phyloP scores from a whole-genome alignment of 192 early-diverging fungal genomes.

The Gamsiella multidivaricata region DNA sequence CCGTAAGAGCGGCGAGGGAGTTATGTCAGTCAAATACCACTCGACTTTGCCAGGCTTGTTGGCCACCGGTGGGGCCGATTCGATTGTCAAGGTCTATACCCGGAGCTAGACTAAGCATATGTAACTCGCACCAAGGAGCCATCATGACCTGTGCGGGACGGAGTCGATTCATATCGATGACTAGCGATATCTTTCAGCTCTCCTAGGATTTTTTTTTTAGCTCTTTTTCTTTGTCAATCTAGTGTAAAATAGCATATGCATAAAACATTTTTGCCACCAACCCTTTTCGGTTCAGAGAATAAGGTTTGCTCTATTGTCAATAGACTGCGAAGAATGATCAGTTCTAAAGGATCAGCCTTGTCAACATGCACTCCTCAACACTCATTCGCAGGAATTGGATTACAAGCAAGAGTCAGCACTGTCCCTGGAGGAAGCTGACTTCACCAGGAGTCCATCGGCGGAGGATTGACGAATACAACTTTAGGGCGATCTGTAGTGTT shows the following conservation, averaged over 20 bases:
- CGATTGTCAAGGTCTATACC: conserved; percentile 67
- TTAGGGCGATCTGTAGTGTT: no score
- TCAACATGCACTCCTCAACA: no score
- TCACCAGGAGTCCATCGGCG: background rate
- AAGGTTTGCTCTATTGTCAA: no score
- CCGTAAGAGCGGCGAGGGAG: conserved; percentile 80
- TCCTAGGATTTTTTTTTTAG: background rate
- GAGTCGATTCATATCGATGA: no score
- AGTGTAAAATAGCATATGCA: no score
- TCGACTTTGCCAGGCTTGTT: conserved; percentile 61
- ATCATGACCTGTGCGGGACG: no score
- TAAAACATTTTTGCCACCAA: no score
- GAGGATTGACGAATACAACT: no score
- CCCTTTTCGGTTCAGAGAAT: no score
- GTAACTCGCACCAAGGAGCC: background rate
- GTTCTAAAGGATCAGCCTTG: no score
- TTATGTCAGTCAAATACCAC: conserved; percentile 71
- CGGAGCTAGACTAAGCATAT: conserved; percentile 10
- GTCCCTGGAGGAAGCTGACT: background rate
- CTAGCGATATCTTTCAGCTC: background rate
- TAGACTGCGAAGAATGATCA: no score
- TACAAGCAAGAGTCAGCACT: background rate
- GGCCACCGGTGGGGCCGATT: conserved; percentile 69
- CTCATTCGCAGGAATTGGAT: background rate
- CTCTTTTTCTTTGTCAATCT: conserved; percentile 8